Percentiles rank a stretch among this genome's conserved stretches.
Evolutionary conservation across 192 early-diverging fungal species (phyloP).

Genomic region (Bifiguratus adelaidae): DNA sequence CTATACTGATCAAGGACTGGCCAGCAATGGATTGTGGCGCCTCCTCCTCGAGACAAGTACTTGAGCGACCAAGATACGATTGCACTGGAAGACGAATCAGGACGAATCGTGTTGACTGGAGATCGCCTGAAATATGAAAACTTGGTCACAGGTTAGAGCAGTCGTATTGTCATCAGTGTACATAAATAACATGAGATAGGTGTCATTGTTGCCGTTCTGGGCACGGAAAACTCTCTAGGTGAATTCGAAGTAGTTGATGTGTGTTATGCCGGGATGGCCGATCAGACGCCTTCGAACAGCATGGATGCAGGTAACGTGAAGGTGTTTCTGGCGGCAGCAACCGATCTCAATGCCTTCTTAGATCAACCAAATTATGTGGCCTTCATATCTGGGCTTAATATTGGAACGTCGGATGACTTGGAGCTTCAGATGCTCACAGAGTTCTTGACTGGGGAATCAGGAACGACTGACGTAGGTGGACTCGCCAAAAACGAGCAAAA

Average conservation of each 20-base stretch:
- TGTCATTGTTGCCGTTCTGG: slow-evolving; percentile 67
- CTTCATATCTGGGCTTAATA: slow-evolving; percentile 69
- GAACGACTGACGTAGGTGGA: slow-evolving; percentile 27
- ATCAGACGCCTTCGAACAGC: slow-evolving; percentile 28
- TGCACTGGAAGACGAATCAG: slow-evolving; percentile 88
- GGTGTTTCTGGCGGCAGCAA: not conserved
- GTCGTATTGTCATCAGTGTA: no score
- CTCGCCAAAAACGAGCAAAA: slow-evolving; percentile 1
- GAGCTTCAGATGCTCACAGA: slow-evolving; percentile 67
- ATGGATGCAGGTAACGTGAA: slow-evolving; percentile 18
- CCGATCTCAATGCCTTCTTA: not conserved
- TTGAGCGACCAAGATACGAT: slow-evolving; percentile 45
- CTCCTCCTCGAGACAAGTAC: slow-evolving; percentile 58
- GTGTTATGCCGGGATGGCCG: slow-evolving; percentile 58
- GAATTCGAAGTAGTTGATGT: slow-evolving; percentile 80
- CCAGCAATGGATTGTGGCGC: slow-evolving; percentile 55
- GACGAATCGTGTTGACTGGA: slow-evolving; percentile 70
- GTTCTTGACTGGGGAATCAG: slow-evolving; percentile 68
- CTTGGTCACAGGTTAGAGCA: slow-evolving; percentile 60
- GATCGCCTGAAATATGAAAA: slow-evolving; percentile 28
- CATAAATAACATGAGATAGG: no score
- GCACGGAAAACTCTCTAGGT: slow-evolving; percentile 61
- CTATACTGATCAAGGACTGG: not conserved
- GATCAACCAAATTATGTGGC: slow-evolving; percentile 49
- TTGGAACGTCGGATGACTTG: slow-evolving; percentile 43